Evolutionary conservation across 2,329 filamentous ascomycete species (phyloP).

Genomic region (Orbilia javanica): DNA sequence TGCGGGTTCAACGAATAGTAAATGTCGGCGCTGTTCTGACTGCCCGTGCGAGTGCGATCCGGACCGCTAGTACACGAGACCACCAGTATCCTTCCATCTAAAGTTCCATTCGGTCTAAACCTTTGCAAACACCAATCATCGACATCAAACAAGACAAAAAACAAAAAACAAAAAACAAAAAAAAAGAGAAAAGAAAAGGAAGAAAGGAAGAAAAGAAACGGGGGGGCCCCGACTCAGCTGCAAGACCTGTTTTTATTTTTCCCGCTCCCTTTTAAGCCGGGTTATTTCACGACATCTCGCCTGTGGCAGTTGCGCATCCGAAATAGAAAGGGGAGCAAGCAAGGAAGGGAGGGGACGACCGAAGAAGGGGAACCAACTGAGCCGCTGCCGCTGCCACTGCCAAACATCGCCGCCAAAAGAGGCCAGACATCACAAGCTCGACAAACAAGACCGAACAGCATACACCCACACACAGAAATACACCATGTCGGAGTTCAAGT

Average conservation of each 20-base stretch:
- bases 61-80: conserved; percentile 22
- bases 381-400: conserved; percentile 17
- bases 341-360: conserved; percentile 25
- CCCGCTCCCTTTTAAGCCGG: conserved; percentile 5
- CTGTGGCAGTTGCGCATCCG: conserved; percentile 35
- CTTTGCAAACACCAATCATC: conserved; percentile 28
- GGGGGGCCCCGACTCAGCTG: conserved; percentile 15
- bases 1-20: conserved; percentile 43
- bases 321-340: conserved; percentile 34
- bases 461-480: background rate
- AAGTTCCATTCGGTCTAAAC: background rate
- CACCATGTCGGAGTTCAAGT: conserved; percentile 55
- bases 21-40: conserved; percentile 53
- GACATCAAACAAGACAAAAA: conserved; percentile 3
- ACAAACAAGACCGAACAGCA: conserved; percentile 24
- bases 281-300: conserved; percentile 16
- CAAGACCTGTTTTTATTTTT: background rate
- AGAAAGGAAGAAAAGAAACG: background rate
- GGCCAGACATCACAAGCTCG: conserved; percentile 9
- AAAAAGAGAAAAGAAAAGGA: background rate
- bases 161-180: background rate
- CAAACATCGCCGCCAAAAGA: conserved; percentile 1
- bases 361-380: conserved; percentile 19
- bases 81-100: conserved; percentile 7
- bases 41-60: conserved; percentile 57